Evolutionary conservation across 257 asterid genomes (phyloP), one percentile per base, ranked within the genome.

Genomic region (Cynanchum wilfordii): DNA sequence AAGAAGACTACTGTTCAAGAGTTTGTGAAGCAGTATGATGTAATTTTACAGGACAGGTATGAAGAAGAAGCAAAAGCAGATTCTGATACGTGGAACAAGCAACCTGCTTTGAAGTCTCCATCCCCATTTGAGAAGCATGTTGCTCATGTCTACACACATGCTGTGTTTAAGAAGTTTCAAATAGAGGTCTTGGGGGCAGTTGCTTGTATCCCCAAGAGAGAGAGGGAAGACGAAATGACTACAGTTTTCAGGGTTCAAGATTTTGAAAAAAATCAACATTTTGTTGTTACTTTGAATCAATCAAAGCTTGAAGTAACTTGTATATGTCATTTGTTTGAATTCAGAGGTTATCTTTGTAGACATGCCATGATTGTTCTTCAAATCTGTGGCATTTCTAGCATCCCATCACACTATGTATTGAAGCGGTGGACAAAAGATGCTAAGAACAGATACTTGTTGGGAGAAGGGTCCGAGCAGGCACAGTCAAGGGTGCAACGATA

Each of bases 121-220:
- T 94, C 99, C 19, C 99, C 99, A 42, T 91, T 94, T 72, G 99
- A 91, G 89, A 94, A 91, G 84, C 92, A 91, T n/a, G 80, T 89
- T 66, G 88, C 97, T 38, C 87, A 85, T 71, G 67, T 88, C 44
- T 94, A 89, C 77, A 88, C 97, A 30, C 83, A 87, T 79, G 86
- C 93, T 25, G 89, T 94, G 66, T 88, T 94, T 71, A 87, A 83
- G 86, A 91, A 84, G 82, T 94, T 91, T 81, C 97, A 94, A 80
- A 75, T 84, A 42, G 98, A 94, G 83, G 97, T 92, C 49, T 79
- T 94, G 89, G 98, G 97, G 76, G 98, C 95, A 12, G 97, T 87
- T 58, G 99, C 97, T 72, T 94, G 99, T 84, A 84, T 82, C 50
- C 99, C 97, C 50, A 91, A 82, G 88, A 82, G 77, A 72, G 93